A percentile compares a stretch with the other conserved stretches of the same genome.
Evolutionary conservation across 768 basidiomycete species (phyloP).

Genomic region (Boletus coccyginus): DNA sequence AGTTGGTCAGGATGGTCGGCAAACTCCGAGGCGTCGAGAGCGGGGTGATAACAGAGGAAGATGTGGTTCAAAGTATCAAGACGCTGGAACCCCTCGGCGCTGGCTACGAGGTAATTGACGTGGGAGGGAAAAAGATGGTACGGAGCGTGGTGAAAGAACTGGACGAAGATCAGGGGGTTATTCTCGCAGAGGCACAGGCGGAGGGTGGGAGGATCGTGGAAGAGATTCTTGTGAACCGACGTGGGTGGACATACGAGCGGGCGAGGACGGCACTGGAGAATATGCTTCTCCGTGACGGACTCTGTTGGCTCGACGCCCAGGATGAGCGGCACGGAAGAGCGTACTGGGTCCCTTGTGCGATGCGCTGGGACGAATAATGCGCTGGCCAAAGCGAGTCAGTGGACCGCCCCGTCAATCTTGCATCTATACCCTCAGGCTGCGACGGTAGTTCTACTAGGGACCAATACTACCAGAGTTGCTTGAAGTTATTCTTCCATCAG

Average conservation of each 20-base stretch:
- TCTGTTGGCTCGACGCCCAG: constrained; percentile 95
- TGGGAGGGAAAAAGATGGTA: constrained; percentile 72
- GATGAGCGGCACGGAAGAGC: constrained; percentile 60
- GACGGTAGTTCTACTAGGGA: too few species aligned
- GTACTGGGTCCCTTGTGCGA: constrained; percentile 88
- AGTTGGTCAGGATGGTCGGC: constrained; percentile 76
- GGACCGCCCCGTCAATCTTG: too few species aligned
- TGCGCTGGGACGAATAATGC: constrained; percentile 72
- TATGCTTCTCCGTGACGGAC: constrained; percentile 85
- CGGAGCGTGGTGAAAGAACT: constrained; percentile 88
- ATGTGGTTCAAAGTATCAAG: constrained; percentile 80
- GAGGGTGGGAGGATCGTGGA: constrained; percentile 70
- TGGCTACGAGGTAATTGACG: constrained; percentile 83
- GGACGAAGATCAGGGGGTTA: constrained; percentile 83
- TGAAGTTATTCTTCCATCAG: too few species aligned
- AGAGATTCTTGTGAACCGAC: constrained; percentile 52
- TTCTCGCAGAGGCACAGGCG: constrained; percentile 71
- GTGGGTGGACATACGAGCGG: constrained; percentile 78
- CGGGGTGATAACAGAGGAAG: constrained; percentile 79
- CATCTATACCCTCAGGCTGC: too few species aligned
- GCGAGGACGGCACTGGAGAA: constrained; percentile 80
- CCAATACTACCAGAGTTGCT: too few species aligned
- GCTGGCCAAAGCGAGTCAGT: too few species aligned
- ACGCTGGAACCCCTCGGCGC: constrained; percentile 84
- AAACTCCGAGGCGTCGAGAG: constrained; percentile 68